Conservation (phyloP, 805 yeast genomes). For the Pachysolen tannophilus region DNA sequence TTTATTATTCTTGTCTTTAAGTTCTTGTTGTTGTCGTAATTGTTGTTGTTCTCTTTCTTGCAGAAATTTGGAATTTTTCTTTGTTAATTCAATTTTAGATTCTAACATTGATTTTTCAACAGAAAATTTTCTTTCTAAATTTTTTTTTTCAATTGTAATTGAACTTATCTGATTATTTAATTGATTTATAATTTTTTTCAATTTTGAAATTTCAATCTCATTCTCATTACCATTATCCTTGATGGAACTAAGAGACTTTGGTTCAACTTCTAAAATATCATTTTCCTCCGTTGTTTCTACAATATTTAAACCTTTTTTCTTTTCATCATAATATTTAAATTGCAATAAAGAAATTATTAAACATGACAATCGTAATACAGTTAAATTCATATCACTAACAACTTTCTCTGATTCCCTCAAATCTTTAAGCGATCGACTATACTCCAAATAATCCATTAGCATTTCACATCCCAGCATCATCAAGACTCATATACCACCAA, state of each 20-base stretch:
- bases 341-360: background rate
- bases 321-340: background rate
- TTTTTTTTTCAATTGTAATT: slow-evolving; percentile 6
- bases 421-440: background rate
- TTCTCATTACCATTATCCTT: background rate
- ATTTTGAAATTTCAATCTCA: background rate
- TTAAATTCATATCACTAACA: background rate
- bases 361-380: background rate
- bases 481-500: background rate
- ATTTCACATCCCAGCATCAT: no score
- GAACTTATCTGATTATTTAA: slow-evolving; percentile 1
- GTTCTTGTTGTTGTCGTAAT: no score
- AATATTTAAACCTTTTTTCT: no score
- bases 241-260: background rate
- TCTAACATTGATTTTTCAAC: slow-evolving; percentile 8
- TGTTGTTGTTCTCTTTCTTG: slow-evolving; percentile 3
- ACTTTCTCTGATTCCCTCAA: background rate
- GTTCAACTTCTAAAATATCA: background rate
- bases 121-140: slow-evolving; percentile 4
- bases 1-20: slow-evolving; percentile 7
- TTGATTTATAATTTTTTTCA: slow-evolving; percentile 1
- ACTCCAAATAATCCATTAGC: background rate
- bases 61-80: slow-evolving; percentile 5
- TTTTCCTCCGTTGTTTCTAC: background rate
- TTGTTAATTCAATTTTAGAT: slow-evolving; percentile 8